Evolutionary conservation across 129 eudicot species (phyloP).

Genomic region (Heracleum sosnowskyi): DNA sequence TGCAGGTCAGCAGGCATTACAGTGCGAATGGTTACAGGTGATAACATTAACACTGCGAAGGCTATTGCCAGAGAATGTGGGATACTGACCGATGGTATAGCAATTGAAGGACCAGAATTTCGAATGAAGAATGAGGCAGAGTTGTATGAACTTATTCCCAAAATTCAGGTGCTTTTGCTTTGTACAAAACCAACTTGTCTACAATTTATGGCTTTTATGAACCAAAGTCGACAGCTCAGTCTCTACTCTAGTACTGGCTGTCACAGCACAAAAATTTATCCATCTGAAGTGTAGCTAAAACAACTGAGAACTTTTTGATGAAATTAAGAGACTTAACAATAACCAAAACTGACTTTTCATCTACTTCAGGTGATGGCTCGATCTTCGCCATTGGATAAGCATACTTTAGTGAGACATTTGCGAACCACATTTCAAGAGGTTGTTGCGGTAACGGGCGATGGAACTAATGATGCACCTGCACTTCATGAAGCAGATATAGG

Average conservation of each 20-base stretch:
- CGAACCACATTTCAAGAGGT: constrained; percentile 79
- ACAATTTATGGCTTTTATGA: background rate
- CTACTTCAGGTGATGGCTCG: constrained; percentile 80
- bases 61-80: constrained; percentile 99
- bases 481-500: constrained; percentile 99
- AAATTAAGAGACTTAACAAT: background rate
- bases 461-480: constrained; percentile 98
- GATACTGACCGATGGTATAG: constrained; percentile 78
- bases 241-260: background rate
- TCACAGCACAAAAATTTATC: background rate
- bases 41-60: constrained; percentile 81
- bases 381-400: constrained; percentile 96
- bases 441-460: constrained; percentile 98
- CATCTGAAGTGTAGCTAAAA: background rate
- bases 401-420: constrained; percentile 69
- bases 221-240: background rate
- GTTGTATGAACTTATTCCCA: constrained; percentile 66
- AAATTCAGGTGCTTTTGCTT: constrained; percentile 56
- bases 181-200: constrained; percentile 8
- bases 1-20: constrained; percentile 80
- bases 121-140: constrained; percentile 64
- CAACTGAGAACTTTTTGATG: background rate
- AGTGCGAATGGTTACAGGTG: constrained; percentile 95
- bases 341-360: background rate
- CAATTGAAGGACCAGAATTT: constrained; percentile 92